Evolutionary conservation across 768 basidiomycete genomes (phyloP).

Genomic region (Austroboletus festivus): DNA sequence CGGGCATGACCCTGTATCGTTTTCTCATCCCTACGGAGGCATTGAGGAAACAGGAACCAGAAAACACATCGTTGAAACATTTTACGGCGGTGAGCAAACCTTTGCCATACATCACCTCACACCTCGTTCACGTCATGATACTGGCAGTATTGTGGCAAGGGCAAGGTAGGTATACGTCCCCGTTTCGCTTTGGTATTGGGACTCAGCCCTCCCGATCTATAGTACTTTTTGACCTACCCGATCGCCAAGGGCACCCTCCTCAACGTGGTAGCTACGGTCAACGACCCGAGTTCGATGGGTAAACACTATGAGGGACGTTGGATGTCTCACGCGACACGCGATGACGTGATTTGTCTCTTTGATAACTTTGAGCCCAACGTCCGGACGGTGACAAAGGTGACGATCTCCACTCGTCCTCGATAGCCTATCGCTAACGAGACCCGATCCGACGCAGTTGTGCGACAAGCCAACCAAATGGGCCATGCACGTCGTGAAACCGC

Average conservation of each 20-base stretch:
- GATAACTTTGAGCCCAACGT: constrained; percentile 39
- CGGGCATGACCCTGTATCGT: constrained; percentile 41
- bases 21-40: constrained; percentile 34
- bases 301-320: constrained; percentile 32
- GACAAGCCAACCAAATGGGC: constrained; percentile 42
- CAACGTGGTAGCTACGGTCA: constrained; percentile 34
- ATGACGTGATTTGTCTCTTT: constrained; percentile 33
- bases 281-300: constrained; percentile 28
- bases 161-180: constrained; percentile 2
- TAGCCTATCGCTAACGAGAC: too few relatives aligned
- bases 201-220: neutral
- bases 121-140: too few relatives aligned
- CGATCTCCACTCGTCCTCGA: too few relatives aligned
- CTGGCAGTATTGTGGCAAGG: constrained; percentile 16
- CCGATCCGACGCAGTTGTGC: constrained; percentile 35
- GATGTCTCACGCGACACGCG: constrained; percentile 27
- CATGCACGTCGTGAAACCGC: constrained; percentile 39
- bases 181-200: neutral
- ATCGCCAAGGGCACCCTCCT: constrained; percentile 35
- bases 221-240: constrained; percentile 43
- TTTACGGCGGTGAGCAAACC: constrained; percentile 20
- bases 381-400: constrained; percentile 28
- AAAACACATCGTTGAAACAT: constrained; percentile 18
- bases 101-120: neutral
- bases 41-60: constrained; percentile 25